Evolutionary conservation across 108 stramenopile species (phyloP).

Genomic region (Nitzschia sp.): DNA sequence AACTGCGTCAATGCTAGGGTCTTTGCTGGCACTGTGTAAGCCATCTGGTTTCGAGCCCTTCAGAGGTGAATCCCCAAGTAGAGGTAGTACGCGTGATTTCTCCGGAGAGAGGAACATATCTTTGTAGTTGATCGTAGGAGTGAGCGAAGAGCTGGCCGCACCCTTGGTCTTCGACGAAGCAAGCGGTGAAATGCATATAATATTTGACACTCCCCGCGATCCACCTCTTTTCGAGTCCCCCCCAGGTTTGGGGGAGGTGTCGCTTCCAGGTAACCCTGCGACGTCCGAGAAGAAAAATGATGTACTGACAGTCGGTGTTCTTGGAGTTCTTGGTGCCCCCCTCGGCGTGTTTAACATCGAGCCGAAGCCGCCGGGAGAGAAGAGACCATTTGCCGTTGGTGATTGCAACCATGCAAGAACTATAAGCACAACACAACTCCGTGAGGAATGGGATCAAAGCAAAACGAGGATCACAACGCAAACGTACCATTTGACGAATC

Average conservation of each 20-base stretch:
- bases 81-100: slow-evolving; percentile 29
- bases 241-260: slow-evolving; percentile 34
- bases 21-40: slow-evolving; percentile 15
- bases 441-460: neutral
- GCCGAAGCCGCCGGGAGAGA: slow-evolving; percentile 70
- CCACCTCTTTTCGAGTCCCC: slow-evolving; percentile 11
- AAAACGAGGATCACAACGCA: neutral
- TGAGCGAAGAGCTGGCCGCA: slow-evolving; percentile 11
- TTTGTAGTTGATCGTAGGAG: slow-evolving; percentile 72
- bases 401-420: slow-evolving; percentile 82
- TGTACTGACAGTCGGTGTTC: slow-evolving; percentile 59
- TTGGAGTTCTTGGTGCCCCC: slow-evolving; percentile 52
- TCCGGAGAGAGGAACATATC: slow-evolving; percentile 76
- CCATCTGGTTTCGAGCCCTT: slow-evolving; percentile 23
- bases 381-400: slow-evolving; percentile 73
- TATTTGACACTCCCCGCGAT: slow-evolving; percentile 39
- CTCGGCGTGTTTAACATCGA: slow-evolving; percentile 71
- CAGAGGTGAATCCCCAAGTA: slow-evolving; percentile 37
- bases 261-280: slow-evolving; percentile 44
- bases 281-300: slow-evolving; percentile 69
- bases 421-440: neutral
- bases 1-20: slow-evolving; percentile 59
- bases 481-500: slow-evolving; percentile 59
- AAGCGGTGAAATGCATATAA: slow-evolving; percentile 86
- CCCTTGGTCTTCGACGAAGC: slow-evolving; percentile 49